Evolutionary conservation across 139 green algal genomes (phyloP).

Genomic region (Gonium pectorale): DNA sequence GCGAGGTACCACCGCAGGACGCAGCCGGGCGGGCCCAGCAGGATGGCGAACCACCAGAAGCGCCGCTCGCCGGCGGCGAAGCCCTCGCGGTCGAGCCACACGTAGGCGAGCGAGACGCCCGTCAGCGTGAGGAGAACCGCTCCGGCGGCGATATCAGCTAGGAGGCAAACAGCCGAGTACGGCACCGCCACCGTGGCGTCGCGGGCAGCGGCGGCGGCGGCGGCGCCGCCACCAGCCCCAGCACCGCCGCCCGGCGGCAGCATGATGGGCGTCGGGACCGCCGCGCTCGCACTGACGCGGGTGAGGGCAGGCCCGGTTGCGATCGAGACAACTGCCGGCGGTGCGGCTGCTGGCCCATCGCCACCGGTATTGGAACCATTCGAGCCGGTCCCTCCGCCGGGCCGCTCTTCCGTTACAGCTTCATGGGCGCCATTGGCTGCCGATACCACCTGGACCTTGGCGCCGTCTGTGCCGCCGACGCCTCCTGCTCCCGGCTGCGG

Average conservation of each 20-base stretch:
- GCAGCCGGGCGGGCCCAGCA: conserved; percentile 59
- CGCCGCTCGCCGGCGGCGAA: background rate
- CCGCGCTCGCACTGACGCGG: background rate
- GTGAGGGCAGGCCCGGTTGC: background rate
- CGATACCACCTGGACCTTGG: no score
- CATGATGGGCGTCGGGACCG: background rate
- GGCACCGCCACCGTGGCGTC: no score
- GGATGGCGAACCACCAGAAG: conserved; percentile 50
- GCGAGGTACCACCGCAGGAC: conserved; percentile 75
- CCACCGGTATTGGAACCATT: no score
- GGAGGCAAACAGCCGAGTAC: background rate
- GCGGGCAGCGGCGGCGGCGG: background rate
- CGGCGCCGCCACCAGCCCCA: background rate
- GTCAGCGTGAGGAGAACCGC: conserved; percentile 11
- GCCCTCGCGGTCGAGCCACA: background rate
- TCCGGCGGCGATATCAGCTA: background rate
- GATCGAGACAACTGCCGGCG: no score
- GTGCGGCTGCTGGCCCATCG: no score
- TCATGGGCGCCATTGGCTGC: no score
- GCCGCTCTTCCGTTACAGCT: no score
- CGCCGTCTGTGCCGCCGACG: conserved; percentile 5
- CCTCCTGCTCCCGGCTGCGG: no score
- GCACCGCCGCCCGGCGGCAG: background rate
- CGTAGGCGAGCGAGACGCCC: background rate
- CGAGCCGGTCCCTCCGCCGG: no score